These are phyloP conservation scores for Xylaria venustula DNA, from an alignment of 495 filamentous ascomycete species.

Conservation along the genomic window DNA sequence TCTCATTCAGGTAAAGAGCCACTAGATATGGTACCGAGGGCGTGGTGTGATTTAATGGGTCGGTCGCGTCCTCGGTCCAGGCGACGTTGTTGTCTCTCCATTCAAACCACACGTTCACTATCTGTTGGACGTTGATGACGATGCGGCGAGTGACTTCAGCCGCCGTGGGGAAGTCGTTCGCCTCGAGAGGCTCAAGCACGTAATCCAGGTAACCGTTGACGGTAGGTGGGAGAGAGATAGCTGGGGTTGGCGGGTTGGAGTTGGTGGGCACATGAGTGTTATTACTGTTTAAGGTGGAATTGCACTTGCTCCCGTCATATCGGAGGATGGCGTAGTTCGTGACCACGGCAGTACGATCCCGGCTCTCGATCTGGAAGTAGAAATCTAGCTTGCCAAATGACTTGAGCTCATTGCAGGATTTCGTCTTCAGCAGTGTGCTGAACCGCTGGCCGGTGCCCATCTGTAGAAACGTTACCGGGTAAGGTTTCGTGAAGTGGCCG, in stretches of 20 bases:
- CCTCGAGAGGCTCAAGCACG: conserved; percentile 38
- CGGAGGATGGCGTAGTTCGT: conserved; percentile 46
- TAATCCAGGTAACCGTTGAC: conserved; percentile 49
- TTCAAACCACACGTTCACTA: conserved; percentile 5
- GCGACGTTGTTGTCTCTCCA: conserved; percentile 18
- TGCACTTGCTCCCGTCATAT: conserved; percentile 30
- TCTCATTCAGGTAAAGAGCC: conserved; percentile 46
- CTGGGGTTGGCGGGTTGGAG: conserved; percentile 16
- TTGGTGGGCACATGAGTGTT: conserved; percentile 11
- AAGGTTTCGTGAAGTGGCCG: conserved; percentile 49
- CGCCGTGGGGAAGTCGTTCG: conserved; percentile 39
- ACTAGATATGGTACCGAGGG: conserved; percentile 46
- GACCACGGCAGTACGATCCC: conserved; percentile 36
- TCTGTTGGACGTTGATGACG: conserved; percentile 32
- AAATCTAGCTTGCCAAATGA: conserved; percentile 36
- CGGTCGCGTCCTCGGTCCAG: conserved; percentile 39
- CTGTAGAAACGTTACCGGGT: conserved; percentile 42
- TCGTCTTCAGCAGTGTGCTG: conserved; percentile 47
- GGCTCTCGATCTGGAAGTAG: conserved; percentile 50
- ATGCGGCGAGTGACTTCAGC: conserved; percentile 51
- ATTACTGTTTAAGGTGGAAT: conserved; percentile 13
- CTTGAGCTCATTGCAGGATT: conserved; percentile 34
- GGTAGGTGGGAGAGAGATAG: conserved; percentile 36
- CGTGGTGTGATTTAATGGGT: not conserved
- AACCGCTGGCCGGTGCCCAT: conserved; percentile 54